Evolutionary conservation across 2,329 filamentous ascomycete species (phyloP), one percentile per base, ranked within the genome.

Genomic region (Neophaeococcomyces mojaviensis): DNA sequence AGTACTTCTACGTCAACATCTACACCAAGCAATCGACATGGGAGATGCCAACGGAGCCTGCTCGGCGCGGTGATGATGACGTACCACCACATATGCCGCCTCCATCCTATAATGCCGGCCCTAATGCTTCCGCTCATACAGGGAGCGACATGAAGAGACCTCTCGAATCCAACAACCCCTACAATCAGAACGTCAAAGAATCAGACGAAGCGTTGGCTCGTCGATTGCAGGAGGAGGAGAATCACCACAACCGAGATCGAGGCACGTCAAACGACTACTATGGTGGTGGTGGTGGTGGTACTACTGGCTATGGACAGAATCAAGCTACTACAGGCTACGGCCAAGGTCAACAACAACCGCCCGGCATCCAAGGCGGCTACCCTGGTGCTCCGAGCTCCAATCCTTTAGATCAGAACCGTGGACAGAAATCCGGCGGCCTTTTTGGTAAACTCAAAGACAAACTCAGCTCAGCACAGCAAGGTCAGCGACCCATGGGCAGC

Each of bases 1-100:
- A 92, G 76, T 95, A 86, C 82, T 95, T 92, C 77, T 96, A 86
- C 69, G 85, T 95, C 50, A 92, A 96, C 69, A 78, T 85, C 50
- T 78, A 82, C 65, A 95, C 88, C 54, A 92, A 92, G 60, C 76
- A 84, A 61, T 94, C 89, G 4, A 85, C 90, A 74, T 96, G 89
- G 89, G 85, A 94, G 3, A 83, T 79, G 56, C 88, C 88, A 15
- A 86, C 81, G 31, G 74, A 74, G 44, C 82, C 85, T 35, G 79
- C 80, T 43, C 76, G 78, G 54, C 72, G 76, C 13, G 65, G 73
- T 6, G 64, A 65, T 45, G 35, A 16, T 18, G 61, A 65, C 31
- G 56, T 64, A 36, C 61, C 71, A 1, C 69, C 82, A 10, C 64
- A 72, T 4, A 84, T 79, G 31, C 74, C 82, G 3, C 86, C 86